phyloP scores from a whole-genome alignment of 768 basidiomycete species.

The Saitozyma sp. region DNA sequence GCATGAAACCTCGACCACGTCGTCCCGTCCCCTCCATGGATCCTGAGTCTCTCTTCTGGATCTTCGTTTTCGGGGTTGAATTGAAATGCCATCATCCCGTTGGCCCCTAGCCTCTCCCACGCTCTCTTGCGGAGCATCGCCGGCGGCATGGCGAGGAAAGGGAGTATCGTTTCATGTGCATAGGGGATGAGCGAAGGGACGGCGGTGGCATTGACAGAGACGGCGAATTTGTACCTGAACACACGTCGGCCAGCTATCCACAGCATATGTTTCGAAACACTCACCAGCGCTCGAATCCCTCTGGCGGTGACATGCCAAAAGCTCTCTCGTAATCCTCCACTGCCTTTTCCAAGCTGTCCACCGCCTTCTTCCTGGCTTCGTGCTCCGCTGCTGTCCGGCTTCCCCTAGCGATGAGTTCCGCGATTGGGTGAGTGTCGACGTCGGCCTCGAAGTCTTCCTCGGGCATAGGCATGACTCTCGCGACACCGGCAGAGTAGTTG shows the following conservation, averaged over 20 bases:
- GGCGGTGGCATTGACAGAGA: constrained; percentile 5
- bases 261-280: neutral
- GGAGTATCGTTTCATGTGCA: constrained; percentile 14
- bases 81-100: constrained; percentile 6
- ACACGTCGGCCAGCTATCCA: too few species aligned
- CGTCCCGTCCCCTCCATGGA: constrained; percentile 6
- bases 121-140: constrained; percentile 4
- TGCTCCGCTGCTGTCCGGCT: constrained; percentile 4
- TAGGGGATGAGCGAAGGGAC: constrained; percentile 17
- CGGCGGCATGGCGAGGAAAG: constrained; percentile 14
- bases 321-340: constrained; percentile 10
- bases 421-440: constrained; percentile 5
- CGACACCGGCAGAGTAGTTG: too few species aligned
- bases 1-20: constrained; percentile 8
- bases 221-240: constrained; percentile 12
- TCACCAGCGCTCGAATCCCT: constrained; percentile 12
- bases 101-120: constrained; percentile 2
- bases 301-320: constrained; percentile 14
- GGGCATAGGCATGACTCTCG: too few species aligned
- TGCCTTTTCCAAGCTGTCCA: constrained; percentile 4
- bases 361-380: constrained; percentile 4
- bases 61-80: constrained; percentile 2
- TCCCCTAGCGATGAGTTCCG: constrained; percentile 7
- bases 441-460: too few species aligned
- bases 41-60: neutral